Evolutionary conservation across 805 yeast species (phyloP), one percentile per base, ranked within the genome.

Genomic region (Hanseniaspora meyeri): DNA sequence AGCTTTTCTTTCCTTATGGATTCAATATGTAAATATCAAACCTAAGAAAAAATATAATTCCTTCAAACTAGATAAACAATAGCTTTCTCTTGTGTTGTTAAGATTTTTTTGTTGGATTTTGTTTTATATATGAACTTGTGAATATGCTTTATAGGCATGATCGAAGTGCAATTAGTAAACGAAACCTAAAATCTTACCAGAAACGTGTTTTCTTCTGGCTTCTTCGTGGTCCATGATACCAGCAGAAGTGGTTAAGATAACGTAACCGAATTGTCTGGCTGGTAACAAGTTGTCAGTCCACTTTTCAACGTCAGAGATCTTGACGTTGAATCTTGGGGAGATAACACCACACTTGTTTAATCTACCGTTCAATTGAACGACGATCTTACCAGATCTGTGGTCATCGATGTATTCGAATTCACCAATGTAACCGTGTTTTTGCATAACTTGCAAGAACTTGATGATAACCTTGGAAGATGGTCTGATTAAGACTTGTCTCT

Each of bases 191-290:
- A 90, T 86, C 84, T 90, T 90, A 77, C 97, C 97, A 68, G 96
- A 88, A 69, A 90, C 97, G 81, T 90, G 97, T 87, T 90, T 91
- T 84, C 97, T 86, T 85, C 95, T 87, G 72, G 97, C 97, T 81
- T 90, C 97, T 82, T 91, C 97, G 82, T 90, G 97, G 83, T 91
- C 97, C 95, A 90, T 89, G 71, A 90, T 90, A 80, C 97, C 97
- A 70, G 97, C 96, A 70, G 97, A 91, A 69, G 97, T 90, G 78
- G 97, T 91, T 75, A 90, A 83, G 77, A 90, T 87, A 72, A 90
- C 90, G 85, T 77, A 89, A 80, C 97, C 97, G 72, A 90, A 91
- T 79, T 90, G 97, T 85, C 97, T 88, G 66, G 97, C 95, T 76
- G 97, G 97, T 73, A 90, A 81, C 74, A 90, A 84, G 87, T 90